A percentile compares a stretch with the other conserved stretches of the same genome.
Evolutionary conservation across 1,284 basidiomycete species (phyloP).

Genomic region (Bjerkandera adusta): DNA sequence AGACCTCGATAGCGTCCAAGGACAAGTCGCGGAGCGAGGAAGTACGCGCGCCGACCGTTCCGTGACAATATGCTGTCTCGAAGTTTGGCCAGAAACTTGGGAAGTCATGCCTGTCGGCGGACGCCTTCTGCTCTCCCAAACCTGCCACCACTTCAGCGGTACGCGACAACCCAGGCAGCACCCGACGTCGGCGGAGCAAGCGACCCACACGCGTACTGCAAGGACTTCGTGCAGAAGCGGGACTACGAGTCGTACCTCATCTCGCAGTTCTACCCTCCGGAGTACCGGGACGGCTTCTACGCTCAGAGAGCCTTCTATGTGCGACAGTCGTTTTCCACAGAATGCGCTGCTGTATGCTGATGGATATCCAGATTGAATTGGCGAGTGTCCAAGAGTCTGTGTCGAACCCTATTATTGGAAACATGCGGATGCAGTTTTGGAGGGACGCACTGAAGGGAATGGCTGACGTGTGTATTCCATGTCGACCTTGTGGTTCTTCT

Average conservation of each 20-base stretch:
- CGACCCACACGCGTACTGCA: constrained; percentile 62
- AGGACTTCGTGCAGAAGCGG: constrained; percentile 64
- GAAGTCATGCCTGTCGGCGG: neutral
- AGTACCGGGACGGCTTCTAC: constrained; percentile 68
- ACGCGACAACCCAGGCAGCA: constrained; percentile 15
- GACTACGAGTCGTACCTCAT: constrained; percentile 83
- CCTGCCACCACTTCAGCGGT: neutral
- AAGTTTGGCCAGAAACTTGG: neutral
- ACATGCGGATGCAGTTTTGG: constrained; percentile 94
- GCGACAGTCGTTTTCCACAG: no score
- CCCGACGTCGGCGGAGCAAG: constrained; percentile 28
- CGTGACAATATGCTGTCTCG: neutral
- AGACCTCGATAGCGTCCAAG: no score
- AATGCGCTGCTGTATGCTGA: no score
- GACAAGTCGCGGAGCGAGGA: no score
- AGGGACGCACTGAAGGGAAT: constrained; percentile 79
- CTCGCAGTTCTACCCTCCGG: constrained; percentile 74
- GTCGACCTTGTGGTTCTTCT: constrained; percentile 4
- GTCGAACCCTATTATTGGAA: constrained; percentile 77
- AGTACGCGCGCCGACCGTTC: no score
- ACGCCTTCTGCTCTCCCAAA: neutral
- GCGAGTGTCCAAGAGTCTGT: constrained; percentile 80
- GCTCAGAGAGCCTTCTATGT: constrained; percentile 89
- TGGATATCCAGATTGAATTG: constrained; percentile 78
- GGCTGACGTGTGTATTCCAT: constrained; percentile 51